A percentile compares a stretch with the other conserved stretches of the same genome.
Conservation (phyloP, 1,284 basidiomycete species). For the Polyporus tsugae region DNA sequence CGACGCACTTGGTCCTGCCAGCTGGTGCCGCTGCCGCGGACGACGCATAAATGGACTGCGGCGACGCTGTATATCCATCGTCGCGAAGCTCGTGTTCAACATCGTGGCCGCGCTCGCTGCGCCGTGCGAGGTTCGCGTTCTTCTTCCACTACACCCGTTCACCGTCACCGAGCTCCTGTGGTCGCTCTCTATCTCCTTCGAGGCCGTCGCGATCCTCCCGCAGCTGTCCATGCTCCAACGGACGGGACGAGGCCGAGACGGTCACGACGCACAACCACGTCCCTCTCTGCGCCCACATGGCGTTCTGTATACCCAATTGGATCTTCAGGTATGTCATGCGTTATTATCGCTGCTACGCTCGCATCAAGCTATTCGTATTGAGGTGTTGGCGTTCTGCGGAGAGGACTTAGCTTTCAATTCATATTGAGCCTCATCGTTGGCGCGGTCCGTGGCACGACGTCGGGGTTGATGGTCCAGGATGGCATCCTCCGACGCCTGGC, state of each 20-base stretch:
- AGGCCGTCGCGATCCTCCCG: slow-evolving; percentile 95
- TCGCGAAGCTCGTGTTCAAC: slow-evolving; percentile 71
- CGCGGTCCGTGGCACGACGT: too few species aligned
- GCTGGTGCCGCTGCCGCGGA: too few species aligned
- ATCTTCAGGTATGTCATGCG: slow-evolving; percentile 83
- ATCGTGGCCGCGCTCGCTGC: slow-evolving; percentile 58
- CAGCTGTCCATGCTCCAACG: slow-evolving; percentile 99
- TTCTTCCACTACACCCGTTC: slow-evolving; percentile 92
- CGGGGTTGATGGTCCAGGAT: too few species aligned
- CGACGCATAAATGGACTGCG: too few species aligned
- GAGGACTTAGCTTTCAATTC: too few species aligned
- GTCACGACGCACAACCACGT: slow-evolving; percentile 99
- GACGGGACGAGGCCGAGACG: slow-evolving; percentile 97
- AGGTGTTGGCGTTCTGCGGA: too few species aligned
- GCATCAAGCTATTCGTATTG: too few species aligned
- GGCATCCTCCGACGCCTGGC: too few species aligned
- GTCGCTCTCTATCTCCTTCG: slow-evolving; percentile 98
- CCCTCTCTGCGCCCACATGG: slow-evolving; percentile 92
- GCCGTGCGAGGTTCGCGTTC: slow-evolving; percentile 79
- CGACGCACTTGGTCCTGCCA: too few species aligned
- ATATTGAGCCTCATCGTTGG: too few species aligned
- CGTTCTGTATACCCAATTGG: slow-evolving; percentile 99
- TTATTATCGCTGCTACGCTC: too few species aligned
- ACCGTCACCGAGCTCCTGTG: slow-evolving; percentile 82
- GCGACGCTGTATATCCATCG: too few species aligned